These are phyloP conservation scores for Phytophthora rubi DNA, from an alignment of 352 stramenopile species.

Conservation along the genomic window DNA sequence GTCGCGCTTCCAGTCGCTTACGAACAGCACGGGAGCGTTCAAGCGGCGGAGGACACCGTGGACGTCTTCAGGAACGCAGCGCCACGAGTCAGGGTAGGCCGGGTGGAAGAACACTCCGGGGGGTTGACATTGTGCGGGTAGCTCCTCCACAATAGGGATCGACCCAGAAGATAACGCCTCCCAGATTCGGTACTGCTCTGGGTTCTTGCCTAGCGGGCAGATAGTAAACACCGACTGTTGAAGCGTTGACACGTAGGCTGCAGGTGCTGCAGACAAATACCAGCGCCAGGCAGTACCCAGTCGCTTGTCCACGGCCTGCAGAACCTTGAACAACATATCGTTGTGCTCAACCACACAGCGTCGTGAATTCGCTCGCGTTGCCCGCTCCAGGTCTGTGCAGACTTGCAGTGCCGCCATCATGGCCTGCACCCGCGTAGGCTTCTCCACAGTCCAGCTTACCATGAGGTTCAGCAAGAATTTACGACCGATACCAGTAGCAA, in stretches of 20 bases:
- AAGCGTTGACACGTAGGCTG: constrained; percentile 59
- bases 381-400: constrained; percentile 33
- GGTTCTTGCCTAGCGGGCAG: constrained; percentile 69
- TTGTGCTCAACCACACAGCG: constrained; percentile 66
- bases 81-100: constrained; percentile 65
- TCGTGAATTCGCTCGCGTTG: constrained; percentile 28
- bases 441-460: constrained; percentile 72
- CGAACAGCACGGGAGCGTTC: constrained; percentile 64
- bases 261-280: constrained; percentile 53
- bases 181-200: constrained; percentile 75
- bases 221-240: constrained; percentile 69
- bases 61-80: constrained; percentile 59
- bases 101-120: constrained; percentile 65
- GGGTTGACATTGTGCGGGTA: constrained; percentile 38
- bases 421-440: constrained; percentile 66
- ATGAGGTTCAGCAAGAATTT: constrained; percentile 67
- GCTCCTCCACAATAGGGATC: constrained; percentile 70
- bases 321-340: constrained; percentile 61
- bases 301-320: constrained; percentile 57
- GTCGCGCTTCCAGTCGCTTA: constrained; percentile 63
- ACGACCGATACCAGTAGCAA: constrained; percentile 26
- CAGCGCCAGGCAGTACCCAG: constrained; percentile 54
- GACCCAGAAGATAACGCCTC: constrained; percentile 66
- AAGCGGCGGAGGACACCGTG: constrained; percentile 56
- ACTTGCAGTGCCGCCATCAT: constrained; percentile 58